Conservation (phyloP, 257 asterid species). For the Ocimum tenuiflorum region DNA sequence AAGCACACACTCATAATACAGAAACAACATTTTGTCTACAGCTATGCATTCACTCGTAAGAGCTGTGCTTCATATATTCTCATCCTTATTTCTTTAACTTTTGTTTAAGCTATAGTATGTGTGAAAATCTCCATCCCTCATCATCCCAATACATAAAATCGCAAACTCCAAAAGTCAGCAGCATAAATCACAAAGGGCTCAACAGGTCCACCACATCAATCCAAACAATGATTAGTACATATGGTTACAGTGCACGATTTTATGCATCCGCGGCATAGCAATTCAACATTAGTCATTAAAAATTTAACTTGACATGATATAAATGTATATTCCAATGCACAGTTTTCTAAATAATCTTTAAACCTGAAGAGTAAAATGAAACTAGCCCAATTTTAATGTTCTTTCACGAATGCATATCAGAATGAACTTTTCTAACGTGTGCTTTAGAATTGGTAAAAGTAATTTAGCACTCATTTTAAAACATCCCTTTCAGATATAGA, state of each 20-base stretch:
- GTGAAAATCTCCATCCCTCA: not conserved
- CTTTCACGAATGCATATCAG: constrained; percentile 1
- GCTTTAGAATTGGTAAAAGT: not conserved
- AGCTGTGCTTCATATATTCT: not conserved
- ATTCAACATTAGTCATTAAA: not conserved
- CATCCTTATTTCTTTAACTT: not conserved
- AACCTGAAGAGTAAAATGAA: not conserved
- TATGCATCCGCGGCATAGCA: constrained; percentile 5
- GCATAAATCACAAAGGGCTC: not conserved
- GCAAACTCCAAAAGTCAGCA: not conserved
- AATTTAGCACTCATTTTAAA: constrained; percentile 2
- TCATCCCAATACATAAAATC: not conserved
- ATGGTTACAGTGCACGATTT: not conserved
- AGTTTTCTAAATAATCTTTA: not conserved
- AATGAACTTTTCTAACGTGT: not conserved
- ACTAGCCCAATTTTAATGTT: not conserved
- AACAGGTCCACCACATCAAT: constrained; percentile 9
- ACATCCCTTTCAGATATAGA: not conserved
- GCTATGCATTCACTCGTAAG: not conserved
- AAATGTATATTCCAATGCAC: not conserved
- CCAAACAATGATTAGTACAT: not conserved
- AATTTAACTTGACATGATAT: not conserved
- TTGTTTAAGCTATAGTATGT: not conserved
- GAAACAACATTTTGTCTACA: constrained; percentile 1
- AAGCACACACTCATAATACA: constrained; percentile 6